Conservation (phyloP, 2,329 filamentous ascomycete genomes). For the Diaporthe sp. region DNA sequence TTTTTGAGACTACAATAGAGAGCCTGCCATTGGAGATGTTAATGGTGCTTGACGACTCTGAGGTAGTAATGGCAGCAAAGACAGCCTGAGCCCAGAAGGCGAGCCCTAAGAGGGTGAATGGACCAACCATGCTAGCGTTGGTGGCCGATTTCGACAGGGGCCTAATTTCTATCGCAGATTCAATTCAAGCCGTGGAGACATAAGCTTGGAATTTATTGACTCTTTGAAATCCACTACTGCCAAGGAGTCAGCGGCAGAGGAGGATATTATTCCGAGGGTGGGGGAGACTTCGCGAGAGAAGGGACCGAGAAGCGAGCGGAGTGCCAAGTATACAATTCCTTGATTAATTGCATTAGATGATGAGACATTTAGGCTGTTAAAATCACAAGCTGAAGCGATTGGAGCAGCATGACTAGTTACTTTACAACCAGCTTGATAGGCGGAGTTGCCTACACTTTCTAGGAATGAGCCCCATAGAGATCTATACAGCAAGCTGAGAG, state of each 20-base stretch:
- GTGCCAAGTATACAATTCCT: background rate
- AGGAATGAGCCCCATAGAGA: no score
- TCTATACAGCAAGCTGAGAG: no score
- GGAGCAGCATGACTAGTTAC: no score
- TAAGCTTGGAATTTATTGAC: background rate
- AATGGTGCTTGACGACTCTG: slow-evolving; percentile 8
- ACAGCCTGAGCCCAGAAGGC: background rate
- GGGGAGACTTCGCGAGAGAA: background rate
- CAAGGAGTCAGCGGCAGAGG: background rate
- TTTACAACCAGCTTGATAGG: no score
- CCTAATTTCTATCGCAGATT: background rate
- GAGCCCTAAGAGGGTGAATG: background rate
- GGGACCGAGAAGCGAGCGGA: background rate
- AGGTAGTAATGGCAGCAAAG: slow-evolving; percentile 5
- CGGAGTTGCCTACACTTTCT: no score
- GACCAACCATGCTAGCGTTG: background rate
- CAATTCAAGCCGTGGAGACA: background rate
- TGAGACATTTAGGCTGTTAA: no score
- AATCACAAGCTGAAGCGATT: no score
- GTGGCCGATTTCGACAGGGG: background rate
- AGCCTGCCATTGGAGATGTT: slow-evolving; percentile 16
- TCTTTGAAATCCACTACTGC: background rate
- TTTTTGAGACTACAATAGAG: slow-evolving; percentile 15
- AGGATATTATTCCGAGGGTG: background rate
- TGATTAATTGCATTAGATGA: no score